Conservation (phyloP, 2,329 filamentous ascomycete species). For the Ceratocystis diversiconidia region DNA sequence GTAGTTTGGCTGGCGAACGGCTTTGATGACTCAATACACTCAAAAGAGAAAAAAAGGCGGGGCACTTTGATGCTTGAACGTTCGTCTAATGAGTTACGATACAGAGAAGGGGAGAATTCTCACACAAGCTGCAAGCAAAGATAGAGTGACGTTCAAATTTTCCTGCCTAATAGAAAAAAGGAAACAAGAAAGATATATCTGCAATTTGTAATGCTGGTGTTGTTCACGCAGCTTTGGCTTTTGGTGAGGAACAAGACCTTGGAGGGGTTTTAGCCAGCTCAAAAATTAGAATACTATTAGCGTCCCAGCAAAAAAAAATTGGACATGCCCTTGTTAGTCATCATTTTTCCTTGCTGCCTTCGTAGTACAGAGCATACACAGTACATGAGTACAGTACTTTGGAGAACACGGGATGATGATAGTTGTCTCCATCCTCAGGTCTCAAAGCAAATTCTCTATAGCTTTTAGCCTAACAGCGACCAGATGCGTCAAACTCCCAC, state of each 20-base stretch:
- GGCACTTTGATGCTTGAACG: slow-evolving; percentile 2
- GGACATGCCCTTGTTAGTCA: slow-evolving; percentile 15
- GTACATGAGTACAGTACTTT: neutral
- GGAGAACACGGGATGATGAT: too few species aligned
- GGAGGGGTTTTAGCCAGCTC: slow-evolving; percentile 16
- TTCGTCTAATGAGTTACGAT: neutral
- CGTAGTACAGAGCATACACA: neutral
- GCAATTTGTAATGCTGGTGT: neutral
- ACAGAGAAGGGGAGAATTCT: neutral
- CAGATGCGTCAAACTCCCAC: too few species aligned
- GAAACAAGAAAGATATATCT: neutral
- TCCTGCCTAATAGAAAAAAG: neutral
- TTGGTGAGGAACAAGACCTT: slow-evolving; percentile 4
- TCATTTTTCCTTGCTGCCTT: neutral
- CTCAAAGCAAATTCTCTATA: too few species aligned
- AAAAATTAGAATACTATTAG: slow-evolving; percentile 17
- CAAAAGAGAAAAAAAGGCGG: slow-evolving; percentile 12
- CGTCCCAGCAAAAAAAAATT: slow-evolving; percentile 14
- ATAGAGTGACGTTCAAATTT: neutral
- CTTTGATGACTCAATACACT: slow-evolving; percentile 14
- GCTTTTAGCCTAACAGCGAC: too few species aligned
- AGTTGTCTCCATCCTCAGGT: too few species aligned
- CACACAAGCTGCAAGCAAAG: neutral
- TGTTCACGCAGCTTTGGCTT: neutral
- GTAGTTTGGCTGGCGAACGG: slow-evolving; percentile 8